Conservation (phyloP, 305 asterid genomes). For the Striga hermonthica region DNA sequence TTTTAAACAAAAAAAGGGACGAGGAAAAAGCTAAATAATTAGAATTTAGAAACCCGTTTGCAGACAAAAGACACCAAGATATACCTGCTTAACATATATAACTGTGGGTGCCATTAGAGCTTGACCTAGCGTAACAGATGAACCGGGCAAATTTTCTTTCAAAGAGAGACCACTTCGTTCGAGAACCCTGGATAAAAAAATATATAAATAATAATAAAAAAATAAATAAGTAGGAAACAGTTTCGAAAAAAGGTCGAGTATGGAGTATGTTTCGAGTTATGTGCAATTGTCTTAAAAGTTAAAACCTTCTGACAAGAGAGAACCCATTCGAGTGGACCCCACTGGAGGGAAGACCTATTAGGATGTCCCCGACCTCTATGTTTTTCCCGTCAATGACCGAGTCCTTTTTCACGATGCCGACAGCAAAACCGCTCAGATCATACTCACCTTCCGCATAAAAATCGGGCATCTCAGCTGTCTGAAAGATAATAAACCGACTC, state of each 20-base stretch:
- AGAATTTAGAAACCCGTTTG: constrained; percentile 1
- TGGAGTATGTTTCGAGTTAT: background rate
- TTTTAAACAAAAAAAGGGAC: background rate
- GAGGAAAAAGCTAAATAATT: constrained; percentile 9
- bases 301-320: constrained; percentile 87
- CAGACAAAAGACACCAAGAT: background rate
- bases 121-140: constrained; percentile 59
- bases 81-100: constrained; percentile 88
- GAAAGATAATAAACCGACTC: constrained; percentile 30
- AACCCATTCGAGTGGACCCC: constrained; percentile 97
- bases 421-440: constrained; percentile 93
- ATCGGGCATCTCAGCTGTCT: constrained; percentile 99
- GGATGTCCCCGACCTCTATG: constrained; percentile 68
- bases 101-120: constrained; percentile 96
- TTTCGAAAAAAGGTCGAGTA: background rate
- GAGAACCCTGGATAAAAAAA: constrained; percentile 57
- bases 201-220: background rate
- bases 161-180: constrained; percentile 70
- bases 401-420: constrained; percentile 74
- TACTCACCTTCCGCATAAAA: constrained; percentile 90
- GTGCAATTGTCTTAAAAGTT: constrained; percentile 1
- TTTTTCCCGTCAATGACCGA: constrained; percentile 77
- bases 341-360: constrained; percentile 90
- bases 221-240: background rate
- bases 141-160: constrained; percentile 70